These are phyloP conservation scores for Phoma sp. DNA, from an alignment of 2,329 filamentous ascomycete genomes.

Conservation along the genomic window DNA sequence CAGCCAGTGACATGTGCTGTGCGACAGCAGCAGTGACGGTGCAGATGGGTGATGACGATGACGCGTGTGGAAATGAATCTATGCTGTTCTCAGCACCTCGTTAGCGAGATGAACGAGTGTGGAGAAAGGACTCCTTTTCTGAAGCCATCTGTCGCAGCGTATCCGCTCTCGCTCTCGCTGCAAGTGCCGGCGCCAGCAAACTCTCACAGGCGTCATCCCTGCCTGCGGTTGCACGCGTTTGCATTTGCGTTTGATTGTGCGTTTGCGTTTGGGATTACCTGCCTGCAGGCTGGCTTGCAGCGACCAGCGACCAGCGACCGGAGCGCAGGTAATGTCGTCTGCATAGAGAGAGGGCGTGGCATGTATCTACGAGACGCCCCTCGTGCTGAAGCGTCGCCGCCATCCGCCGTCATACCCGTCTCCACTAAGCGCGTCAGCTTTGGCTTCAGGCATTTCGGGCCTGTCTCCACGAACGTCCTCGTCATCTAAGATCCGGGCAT, in stretches of 20 bases:
- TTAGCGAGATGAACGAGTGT: constrained; percentile 49
- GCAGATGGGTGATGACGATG: constrained; percentile 26
- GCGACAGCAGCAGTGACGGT: constrained; percentile 25
- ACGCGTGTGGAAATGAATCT: constrained; percentile 13
- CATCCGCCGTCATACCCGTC: constrained; percentile 13
- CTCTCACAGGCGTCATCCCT: constrained; percentile 32
- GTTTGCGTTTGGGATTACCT: background rate
- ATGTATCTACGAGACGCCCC: background rate
- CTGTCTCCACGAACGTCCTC: constrained; percentile 31
- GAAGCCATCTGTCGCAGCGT: constrained; percentile 20
- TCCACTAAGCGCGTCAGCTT: constrained; percentile 29
- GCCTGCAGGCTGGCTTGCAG: background rate
- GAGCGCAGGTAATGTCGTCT: constrained; percentile 1
- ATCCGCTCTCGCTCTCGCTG: constrained; percentile 32
- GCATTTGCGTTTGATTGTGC: too few relatives aligned
- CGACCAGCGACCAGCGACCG: background rate
- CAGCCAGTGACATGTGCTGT: constrained; percentile 31
- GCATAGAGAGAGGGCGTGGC: constrained; percentile 6
- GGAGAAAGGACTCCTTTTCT: constrained; percentile 41
- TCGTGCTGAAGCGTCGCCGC: constrained; percentile 10
- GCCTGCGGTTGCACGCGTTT: background rate
- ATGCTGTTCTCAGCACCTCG: constrained; percentile 25
- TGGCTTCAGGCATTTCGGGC: constrained; percentile 31
- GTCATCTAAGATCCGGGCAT: constrained; percentile 34
- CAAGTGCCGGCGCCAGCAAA: constrained; percentile 35